A percentile compares a stretch with the other conserved stretches of the same genome.
These are phyloP conservation scores for Sutorius australiensis DNA, from an alignment of 768 basidiomycete species.

Conservation along the genomic window DNA sequence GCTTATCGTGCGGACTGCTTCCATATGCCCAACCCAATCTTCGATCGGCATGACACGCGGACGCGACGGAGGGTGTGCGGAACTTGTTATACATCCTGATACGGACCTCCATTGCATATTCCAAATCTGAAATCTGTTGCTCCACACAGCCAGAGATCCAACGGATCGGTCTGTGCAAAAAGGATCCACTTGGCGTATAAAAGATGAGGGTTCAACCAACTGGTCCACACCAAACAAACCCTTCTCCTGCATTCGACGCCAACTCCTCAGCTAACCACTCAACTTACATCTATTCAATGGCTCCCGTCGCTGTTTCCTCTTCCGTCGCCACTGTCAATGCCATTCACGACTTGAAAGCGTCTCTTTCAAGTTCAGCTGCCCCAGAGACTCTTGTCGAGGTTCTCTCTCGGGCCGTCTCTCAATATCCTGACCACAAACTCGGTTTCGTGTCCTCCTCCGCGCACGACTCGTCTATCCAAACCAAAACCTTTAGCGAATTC, in stretches of 20 bases:
- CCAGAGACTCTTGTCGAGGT: constrained; percentile 22
- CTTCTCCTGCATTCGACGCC: constrained; percentile 1
- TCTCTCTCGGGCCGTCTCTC: constrained; percentile 18
- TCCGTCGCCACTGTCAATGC: constrained; percentile 5
- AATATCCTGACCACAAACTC: constrained; percentile 25
- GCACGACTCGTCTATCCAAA: constrained; percentile 28
- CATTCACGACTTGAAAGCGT: constrained; percentile 12
- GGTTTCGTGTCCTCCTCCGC: constrained; percentile 24
- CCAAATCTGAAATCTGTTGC: not conserved
- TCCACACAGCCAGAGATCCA: not conserved
- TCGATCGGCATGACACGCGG: constrained; percentile 8
- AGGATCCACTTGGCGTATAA: constrained; percentile 16
- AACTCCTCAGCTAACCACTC: not conserved
- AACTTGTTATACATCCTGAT: not conserved
- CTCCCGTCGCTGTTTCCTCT: constrained; percentile 13
- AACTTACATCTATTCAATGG: constrained; percentile 4
- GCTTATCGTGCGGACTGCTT: not conserved
- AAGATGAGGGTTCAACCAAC: constrained; percentile 7
- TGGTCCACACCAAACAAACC: not conserved
- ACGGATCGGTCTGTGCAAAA: not conserved
- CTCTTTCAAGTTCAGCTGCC: constrained; percentile 7
- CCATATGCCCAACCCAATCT: constrained; percentile 3
- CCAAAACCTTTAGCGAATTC: constrained; percentile 24
- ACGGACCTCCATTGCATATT: not conserved
- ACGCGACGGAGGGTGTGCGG: constrained; percentile 2